Evolutionary conservation across 2,329 filamentous ascomycete species (phyloP).

Genomic region (Chaetomium strumarium): DNA sequence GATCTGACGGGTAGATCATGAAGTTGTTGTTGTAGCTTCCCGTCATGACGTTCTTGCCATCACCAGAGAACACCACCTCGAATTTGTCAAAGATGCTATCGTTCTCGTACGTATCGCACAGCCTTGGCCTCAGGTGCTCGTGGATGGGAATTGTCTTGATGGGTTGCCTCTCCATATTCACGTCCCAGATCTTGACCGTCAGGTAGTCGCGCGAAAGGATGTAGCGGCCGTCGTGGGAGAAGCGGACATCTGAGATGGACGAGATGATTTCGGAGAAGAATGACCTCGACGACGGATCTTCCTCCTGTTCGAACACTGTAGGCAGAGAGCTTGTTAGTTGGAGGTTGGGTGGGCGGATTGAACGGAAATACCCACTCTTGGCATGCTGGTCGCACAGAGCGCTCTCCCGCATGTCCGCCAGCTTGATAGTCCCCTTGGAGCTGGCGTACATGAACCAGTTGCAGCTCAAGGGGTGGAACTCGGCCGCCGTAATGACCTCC

Average conservation of each 20-base stretch:
- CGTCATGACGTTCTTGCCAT: conserved; percentile 99
- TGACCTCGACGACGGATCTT: conserved; percentile 91
- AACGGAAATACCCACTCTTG: conserved; percentile 63
- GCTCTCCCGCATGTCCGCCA: conserved; percentile 97
- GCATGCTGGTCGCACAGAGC: conserved; percentile 93
- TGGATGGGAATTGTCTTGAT: conserved; percentile 99
- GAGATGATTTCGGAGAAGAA: conserved; percentile 99
- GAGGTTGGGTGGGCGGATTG: conserved; percentile 6
- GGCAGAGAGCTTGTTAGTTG: conserved; percentile 2
- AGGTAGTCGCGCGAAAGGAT: conserved; percentile 97
- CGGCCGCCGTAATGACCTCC: conserved; percentile 95
- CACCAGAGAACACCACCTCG: conserved; percentile 96
- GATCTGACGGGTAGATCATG: conserved; percentile 98
- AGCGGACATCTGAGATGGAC: conserved; percentile 96
- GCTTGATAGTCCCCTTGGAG: conserved; percentile 97
- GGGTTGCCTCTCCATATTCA: conserved; percentile 96
- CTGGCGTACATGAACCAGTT: conserved; percentile 99
- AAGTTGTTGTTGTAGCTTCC: conserved; percentile 99
- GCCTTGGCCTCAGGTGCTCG: conserved; percentile 85
- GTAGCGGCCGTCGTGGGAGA: conserved; percentile 93
- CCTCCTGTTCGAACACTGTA: conserved; percentile 95
- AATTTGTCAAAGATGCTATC: conserved; percentile 99
- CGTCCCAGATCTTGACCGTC: conserved; percentile 99
- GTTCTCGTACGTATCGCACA: conserved; percentile 98
- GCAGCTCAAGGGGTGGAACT: conserved; percentile 95